Conservation (phyloP, 495 filamentous ascomycete genomes). For the Opeltia flavorubescens region DNA sequence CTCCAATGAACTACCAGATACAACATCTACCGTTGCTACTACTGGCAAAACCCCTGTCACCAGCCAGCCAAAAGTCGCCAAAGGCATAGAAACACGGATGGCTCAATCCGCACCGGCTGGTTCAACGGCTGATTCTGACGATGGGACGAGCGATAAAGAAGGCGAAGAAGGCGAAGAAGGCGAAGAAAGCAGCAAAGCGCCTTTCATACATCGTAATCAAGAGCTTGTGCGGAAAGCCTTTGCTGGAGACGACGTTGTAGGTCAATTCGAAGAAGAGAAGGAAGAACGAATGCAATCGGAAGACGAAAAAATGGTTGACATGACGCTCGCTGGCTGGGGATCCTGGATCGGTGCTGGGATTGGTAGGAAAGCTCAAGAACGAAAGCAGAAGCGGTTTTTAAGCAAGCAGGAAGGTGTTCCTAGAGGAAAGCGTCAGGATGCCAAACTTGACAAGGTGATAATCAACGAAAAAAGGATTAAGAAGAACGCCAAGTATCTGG, state of each 20-base stretch:
- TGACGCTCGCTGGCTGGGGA: slow-evolving; percentile 86
- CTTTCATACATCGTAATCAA: slow-evolving; percentile 59
- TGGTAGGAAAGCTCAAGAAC: slow-evolving; percentile 44
- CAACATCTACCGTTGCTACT: slow-evolving; percentile 10
- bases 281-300: slow-evolving; percentile 56
- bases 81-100: not conserved
- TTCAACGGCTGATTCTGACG: not conserved
- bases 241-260: slow-evolving; percentile 77
- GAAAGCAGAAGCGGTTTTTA: slow-evolving; percentile 42
- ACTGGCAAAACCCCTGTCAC: slow-evolving; percentile 6
- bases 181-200: slow-evolving; percentile 18
- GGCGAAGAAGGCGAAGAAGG: slow-evolving; percentile 37
- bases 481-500: slow-evolving; percentile 88
- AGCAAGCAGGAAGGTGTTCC: slow-evolving; percentile 67
- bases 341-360: slow-evolving; percentile 76
- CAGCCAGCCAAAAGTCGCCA: not conserved
- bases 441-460: slow-evolving; percentile 67
- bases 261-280: slow-evolving; percentile 74
- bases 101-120: not conserved
- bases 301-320: slow-evolving; percentile 72
- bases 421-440: slow-evolving; percentile 63
- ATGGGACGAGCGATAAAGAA: not conserved
- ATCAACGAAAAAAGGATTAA: slow-evolving; percentile 84
- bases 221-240: slow-evolving; percentile 76
- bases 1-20: slow-evolving; percentile 17